Percentiles rank a stretch among this genome's conserved stretches.
Conservation (phyloP, 2,329 filamentous ascomycete genomes). For the Pseudocercospora cruenta region DNA sequence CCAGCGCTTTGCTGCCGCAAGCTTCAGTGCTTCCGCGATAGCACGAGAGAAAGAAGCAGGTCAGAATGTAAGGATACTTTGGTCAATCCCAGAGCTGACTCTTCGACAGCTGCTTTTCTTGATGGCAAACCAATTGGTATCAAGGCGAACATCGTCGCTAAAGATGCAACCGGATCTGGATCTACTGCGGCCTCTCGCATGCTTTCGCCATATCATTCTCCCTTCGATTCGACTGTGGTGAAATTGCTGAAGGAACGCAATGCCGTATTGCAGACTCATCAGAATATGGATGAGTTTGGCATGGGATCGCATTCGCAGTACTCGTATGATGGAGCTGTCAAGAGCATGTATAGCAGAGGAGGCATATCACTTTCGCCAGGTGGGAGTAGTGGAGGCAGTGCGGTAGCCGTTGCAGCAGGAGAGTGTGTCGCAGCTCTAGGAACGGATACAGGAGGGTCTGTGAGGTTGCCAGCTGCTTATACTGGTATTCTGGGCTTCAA, state of each 20-base stretch:
- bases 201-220: conserved; percentile 68
- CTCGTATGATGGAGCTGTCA: conserved; percentile 69
- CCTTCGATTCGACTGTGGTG: conserved; percentile 82
- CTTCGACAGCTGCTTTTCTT: conserved; percentile 11
- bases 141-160: conserved; percentile 58
- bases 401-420: conserved; percentile 73
- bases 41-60: not conserved
- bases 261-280: conserved; percentile 65
- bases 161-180: conserved; percentile 24
- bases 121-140: conserved; percentile 47
- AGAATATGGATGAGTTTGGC: conserved; percentile 93
- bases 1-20: not conserved
- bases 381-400: conserved; percentile 92
- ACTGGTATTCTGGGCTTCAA: conserved; percentile 84
- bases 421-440: conserved; percentile 74
- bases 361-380: conserved; percentile 65
- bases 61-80: not conserved
- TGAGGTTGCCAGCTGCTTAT: conserved; percentile 85
- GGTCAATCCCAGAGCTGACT: not conserved
- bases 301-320: conserved; percentile 84
- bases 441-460: conserved; percentile 90
- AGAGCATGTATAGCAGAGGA: conserved; percentile 49
- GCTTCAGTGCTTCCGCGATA: conserved; percentile 4
- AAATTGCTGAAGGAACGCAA: conserved; percentile 66
- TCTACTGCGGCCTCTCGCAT: conserved; percentile 85